phyloP scores from a whole-genome alignment of 2,329 filamentous ascomycete species.

The Furcasterigmium furcatum region DNA sequence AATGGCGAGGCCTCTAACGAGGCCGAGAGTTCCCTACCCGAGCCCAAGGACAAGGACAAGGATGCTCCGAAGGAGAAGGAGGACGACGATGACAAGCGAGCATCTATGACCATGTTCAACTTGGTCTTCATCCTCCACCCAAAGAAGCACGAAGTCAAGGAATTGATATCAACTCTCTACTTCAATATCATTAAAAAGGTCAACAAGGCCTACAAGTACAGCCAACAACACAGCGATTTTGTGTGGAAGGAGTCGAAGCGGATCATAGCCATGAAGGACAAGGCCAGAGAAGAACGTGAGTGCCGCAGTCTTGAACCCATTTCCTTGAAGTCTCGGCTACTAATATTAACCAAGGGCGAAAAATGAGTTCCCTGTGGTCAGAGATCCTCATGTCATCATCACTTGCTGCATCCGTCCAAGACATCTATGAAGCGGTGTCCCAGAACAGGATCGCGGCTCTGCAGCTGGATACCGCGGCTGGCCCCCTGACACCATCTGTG shows the following conservation, averaged over 20 bases:
- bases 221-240: conserved; percentile 85
- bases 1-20: conserved; percentile 23
- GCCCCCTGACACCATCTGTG: conserved; percentile 57
- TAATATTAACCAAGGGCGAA: conserved; percentile 37
- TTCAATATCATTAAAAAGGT: conserved; percentile 88
- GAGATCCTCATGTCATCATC: conserved; percentile 71
- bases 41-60: conserved; percentile 23
- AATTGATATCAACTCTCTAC: conserved; percentile 74
- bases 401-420: conserved; percentile 77
- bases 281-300: conserved; percentile 67
- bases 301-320: conserved; percentile 8
- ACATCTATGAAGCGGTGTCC: conserved; percentile 78
- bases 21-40: conserved; percentile 17
- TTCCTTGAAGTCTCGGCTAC: too few relatives aligned
- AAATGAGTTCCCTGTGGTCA: conserved; percentile 65
- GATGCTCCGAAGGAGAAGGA: conserved; percentile 36
- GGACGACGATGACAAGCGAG: conserved; percentile 57
- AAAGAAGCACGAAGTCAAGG: conserved; percentile 71
- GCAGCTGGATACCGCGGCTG: conserved; percentile 63
- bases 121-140: conserved; percentile 89
- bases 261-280: conserved; percentile 78
- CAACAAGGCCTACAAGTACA: conserved; percentile 88
- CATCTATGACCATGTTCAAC: conserved; percentile 94
- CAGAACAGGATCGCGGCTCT: conserved; percentile 83
- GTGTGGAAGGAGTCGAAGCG: conserved; percentile 87